Percentiles rank a stretch among this genome's conserved stretches.
phyloP scores from a whole-genome alignment of 345 rosid genomes.

The Gossypium arboreum region DNA sequence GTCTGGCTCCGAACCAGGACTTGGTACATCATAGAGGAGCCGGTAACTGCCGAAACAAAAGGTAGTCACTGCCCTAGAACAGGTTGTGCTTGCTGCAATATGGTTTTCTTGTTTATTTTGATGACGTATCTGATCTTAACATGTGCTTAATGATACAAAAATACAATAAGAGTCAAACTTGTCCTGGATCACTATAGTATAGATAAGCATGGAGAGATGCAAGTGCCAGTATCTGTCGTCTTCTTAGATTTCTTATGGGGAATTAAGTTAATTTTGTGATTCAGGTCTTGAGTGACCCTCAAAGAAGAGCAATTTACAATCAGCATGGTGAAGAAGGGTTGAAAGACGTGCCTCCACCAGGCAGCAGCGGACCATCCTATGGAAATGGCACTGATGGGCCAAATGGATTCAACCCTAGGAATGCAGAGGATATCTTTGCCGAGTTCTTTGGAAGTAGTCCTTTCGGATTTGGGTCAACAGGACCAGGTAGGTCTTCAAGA shows the following conservation, averaged over 20 bases:
- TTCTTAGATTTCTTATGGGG: neutral
- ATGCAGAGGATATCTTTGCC: slow-evolving; percentile 93
- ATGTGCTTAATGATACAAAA: neutral
- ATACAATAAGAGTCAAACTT: neutral
- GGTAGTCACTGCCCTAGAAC: neutral
- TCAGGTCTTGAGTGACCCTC: slow-evolving; percentile 89
- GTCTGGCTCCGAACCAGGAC: neutral
- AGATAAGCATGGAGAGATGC: neutral
- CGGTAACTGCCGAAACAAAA: neutral
- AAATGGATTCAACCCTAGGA: slow-evolving; percentile 79
- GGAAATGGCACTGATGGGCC: slow-evolving; percentile 35
- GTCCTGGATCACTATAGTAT: neutral
- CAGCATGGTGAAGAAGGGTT: slow-evolving; percentile 93
- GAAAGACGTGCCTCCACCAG: slow-evolving; percentile 69
- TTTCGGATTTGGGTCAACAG: slow-evolving; percentile 70
- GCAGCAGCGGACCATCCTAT: slow-evolving; percentile 39
- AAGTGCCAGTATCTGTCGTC: neutral
- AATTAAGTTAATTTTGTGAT: slow-evolving; percentile 8
- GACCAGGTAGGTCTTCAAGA: slow-evolving; percentile 65
- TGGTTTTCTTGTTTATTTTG: slow-evolving; percentile 2
- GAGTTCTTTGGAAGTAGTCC: slow-evolving; percentile 96
- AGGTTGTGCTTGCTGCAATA: neutral
- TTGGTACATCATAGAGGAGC: neutral
- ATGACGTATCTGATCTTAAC: neutral
- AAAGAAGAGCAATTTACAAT: slow-evolving; percentile 69